Evolutionary conservation across 129 eudicot genomes (phyloP), one percentile per base, ranked within the genome.

Genomic region (Silybum marianum): DNA sequence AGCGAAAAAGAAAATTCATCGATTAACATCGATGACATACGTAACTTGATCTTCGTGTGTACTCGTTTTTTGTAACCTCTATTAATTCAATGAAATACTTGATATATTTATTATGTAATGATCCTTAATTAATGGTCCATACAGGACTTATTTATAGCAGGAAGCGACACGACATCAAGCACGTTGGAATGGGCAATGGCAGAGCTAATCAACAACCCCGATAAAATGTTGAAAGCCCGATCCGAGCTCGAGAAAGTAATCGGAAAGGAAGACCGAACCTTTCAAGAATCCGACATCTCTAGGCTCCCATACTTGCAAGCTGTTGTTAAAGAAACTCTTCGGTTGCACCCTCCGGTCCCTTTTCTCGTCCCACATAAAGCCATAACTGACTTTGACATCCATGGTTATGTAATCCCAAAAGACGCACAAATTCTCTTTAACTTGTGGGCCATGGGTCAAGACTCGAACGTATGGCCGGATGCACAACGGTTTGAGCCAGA

Each of bases 161-260:
- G 87, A 9, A 84, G 87, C 0, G 92, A 89, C 72, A 89, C 92
- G 2, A 81, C 92, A 51, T 84, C 90, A 16, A 77, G 79, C 73
- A 86, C 92, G 10, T 54, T 84, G 24, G 90, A 89, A 86, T 86
- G 92, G 92, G 92, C 92, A 16, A 89, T 89, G 92, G 76, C 88
- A 12, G 90, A 89, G 72, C 48, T 90, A 30, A n/a, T 90, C 14
- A 84, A 75, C 26, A 83, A 75, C 65, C 89, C 90, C 0, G 82
- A 71, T 9, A 90, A 82, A 16, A 72, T 90, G 86, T 60, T 65
- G 16, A 85, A 73, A 74, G 86, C 87, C 4, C 84, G 75, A 58
- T 65, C 30, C 40, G 91, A 90, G 74, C 81, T 90, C n/a, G 36
- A 39, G n/a, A 51, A 83, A 62, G 39, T 72, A 22, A 67, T 90